A percentile compares a stretch with the other conserved stretches of the same genome.
Conservation (phyloP, 176 grass and related monocot genomes). For the Oryza rufipogon region DNA sequence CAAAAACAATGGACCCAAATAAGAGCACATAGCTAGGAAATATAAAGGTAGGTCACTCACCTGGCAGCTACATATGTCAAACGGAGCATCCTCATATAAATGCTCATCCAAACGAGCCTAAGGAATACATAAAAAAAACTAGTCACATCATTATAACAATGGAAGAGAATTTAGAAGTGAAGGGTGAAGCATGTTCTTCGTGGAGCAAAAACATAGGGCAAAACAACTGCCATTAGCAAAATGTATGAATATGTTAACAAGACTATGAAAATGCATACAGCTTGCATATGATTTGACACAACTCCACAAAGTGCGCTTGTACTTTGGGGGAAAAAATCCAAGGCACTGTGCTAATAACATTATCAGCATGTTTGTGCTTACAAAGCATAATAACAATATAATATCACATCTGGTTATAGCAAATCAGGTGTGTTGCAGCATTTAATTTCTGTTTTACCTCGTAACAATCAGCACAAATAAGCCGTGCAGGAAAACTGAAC, state of each 20-base stretch:
- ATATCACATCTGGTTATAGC: background rate
- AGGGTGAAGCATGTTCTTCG: background rate
- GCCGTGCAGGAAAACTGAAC: slow-evolving; percentile 90
- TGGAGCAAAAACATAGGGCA: slow-evolving; percentile 5
- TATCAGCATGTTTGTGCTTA: background rate
- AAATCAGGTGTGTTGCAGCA: background rate
- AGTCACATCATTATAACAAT: background rate
- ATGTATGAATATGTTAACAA: background rate
- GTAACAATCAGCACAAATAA: slow-evolving; percentile 94
- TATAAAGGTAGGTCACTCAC: slow-evolving; percentile 41
- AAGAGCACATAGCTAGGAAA: background rate
- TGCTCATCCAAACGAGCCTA: slow-evolving; percentile 86
- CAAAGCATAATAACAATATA: background rate
- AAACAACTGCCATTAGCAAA: slow-evolving; percentile 19
- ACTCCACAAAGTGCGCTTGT: background rate
- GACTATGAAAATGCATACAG: background rate
- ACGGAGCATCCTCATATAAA: slow-evolving; percentile 82
- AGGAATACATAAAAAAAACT: slow-evolving; percentile 1
- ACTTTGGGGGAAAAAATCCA: background rate
- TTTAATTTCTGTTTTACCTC: slow-evolving; percentile 61
- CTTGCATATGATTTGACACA: slow-evolving; percentile 21
- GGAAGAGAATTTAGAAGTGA: background rate
- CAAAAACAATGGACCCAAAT: slow-evolving; percentile 3
- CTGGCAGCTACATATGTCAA: slow-evolving; percentile 96
- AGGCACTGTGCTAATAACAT: background rate